These are phyloP conservation scores for Mayamaea pseudoterrestris DNA, from an alignment of 108 stramenopile species.

Conservation along the genomic window DNA sequence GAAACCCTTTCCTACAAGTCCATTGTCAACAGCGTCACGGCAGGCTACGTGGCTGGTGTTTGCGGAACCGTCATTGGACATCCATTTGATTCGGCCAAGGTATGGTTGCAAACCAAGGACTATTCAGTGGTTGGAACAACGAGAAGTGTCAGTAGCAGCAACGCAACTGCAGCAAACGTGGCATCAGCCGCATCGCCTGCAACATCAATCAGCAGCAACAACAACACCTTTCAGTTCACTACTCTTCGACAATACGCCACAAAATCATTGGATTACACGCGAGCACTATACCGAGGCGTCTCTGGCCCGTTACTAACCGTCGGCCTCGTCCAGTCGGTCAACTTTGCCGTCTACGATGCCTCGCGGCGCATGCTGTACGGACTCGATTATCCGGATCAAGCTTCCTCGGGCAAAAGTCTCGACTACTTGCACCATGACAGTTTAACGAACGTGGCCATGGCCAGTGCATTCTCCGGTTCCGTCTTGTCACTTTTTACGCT, in stretches of 20 bases:
- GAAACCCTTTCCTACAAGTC: too few relatives aligned
- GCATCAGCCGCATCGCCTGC: background rate
- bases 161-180: background rate
- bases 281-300: slow-evolving; percentile 53
- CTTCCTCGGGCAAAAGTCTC: slow-evolving; percentile 5
- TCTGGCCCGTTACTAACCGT: slow-evolving; percentile 47
- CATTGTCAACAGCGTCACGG: slow-evolving; percentile 23
- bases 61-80: slow-evolving; percentile 45
- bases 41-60: slow-evolving; percentile 53
- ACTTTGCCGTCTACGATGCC: slow-evolving; percentile 66
- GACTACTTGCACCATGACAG: slow-evolving; percentile 49
- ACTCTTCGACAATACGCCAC: too few relatives aligned
- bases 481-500: slow-evolving; percentile 28
- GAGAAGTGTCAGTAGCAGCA: slow-evolving; percentile 9
- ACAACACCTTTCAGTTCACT: too few relatives aligned
- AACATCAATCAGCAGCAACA: slow-evolving; percentile 1
- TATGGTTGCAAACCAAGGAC: slow-evolving; percentile 44
- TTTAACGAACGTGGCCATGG: slow-evolving; percentile 35
- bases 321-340: slow-evolving; percentile 52
- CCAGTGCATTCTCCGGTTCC: slow-evolving; percentile 41
- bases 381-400: slow-evolving; percentile 15
- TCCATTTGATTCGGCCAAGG: slow-evolving; percentile 60
- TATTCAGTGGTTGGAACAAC: too few relatives aligned
- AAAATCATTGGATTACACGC: too few relatives aligned
- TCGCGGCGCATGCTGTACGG: slow-evolving; percentile 34